Evolutionary conservation across 192 early-diverging fungal species (phyloP).

Genomic region (Chytriomyces confervae): DNA sequence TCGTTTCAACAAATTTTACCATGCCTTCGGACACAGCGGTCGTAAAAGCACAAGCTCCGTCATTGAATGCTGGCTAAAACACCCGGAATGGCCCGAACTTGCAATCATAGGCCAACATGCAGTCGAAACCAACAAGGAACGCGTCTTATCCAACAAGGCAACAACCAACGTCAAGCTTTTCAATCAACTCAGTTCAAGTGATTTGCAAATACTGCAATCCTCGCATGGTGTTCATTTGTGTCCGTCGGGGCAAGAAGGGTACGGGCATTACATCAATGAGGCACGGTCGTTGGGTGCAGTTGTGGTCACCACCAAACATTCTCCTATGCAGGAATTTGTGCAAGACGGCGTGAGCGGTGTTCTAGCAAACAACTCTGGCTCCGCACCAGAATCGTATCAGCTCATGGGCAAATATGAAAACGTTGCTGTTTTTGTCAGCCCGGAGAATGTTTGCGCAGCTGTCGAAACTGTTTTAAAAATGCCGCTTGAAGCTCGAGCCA

Average conservation of each 20-base stretch:
- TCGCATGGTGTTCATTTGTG: slow-evolving; percentile 1
- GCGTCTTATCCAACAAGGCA: neutral
- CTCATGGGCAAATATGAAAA: slow-evolving; percentile 1
- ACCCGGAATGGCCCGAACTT: slow-evolving; percentile 28
- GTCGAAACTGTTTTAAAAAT: slow-evolving; percentile 16
- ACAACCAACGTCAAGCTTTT: neutral
- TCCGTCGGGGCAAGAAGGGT: slow-evolving; percentile 7
- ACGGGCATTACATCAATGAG: slow-evolving; percentile 32
- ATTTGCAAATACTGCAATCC: neutral
- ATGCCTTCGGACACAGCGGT: slow-evolving; percentile 7
- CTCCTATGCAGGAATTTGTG: slow-evolving; percentile 35
- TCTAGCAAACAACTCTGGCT: neutral
- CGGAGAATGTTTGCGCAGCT: slow-evolving; percentile 5
- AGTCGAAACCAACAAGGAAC: neutral
- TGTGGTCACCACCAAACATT: slow-evolving; percentile 13
- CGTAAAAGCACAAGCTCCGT: neutral
- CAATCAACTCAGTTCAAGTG: neutral
- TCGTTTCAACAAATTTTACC: slow-evolving; percentile 12
- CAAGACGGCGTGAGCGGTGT: slow-evolving; percentile 3
- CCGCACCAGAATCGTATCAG: slow-evolving; percentile 16
- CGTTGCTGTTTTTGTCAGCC: neutral
- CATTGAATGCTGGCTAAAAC: slow-evolving; percentile 14
- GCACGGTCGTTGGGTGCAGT: slow-evolving; percentile 15
- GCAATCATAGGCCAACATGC: slow-evolving; percentile 15
- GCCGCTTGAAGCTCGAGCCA: neutral